Evolutionary conservation across 2,329 filamentous ascomycete species (phyloP), one percentile per base, ranked within the genome.

Genomic region (Apiospora arundinis): DNA sequence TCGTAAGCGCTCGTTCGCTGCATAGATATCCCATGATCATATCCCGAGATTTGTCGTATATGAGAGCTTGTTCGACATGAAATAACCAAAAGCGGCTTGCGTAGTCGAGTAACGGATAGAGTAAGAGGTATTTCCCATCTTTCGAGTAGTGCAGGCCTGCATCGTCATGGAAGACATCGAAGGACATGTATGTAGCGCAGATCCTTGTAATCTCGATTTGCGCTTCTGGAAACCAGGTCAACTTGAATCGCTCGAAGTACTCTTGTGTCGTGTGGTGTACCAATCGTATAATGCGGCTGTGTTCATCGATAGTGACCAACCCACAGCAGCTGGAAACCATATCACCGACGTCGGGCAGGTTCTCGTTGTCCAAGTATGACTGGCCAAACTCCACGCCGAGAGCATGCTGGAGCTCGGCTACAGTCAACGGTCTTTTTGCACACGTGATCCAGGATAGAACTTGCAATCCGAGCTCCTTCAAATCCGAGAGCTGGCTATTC

Each of bases 241-340:
- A 46, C 14, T 70, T 63, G 0, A 73, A 81, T 16, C 72, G 67
- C 23, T 82, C 77, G 56, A 87, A 81, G 73, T 84, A 87, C 49
- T 86, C 80, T 56, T 86, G 82, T 1, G 84, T 78, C 0, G 85
- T 86, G 70, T 84, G 83, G 72, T 87, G 85, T 2, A 85, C 82
- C 0, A 87, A 73, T 3, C 83, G 79, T 14, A 86, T 76, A 37
- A 82, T 76, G 25, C 76, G 66, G 67, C 78, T 85, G 56, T 82
- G 73, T 63, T 81, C 71, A 46, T 86, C 83, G 2, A 84, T 49
- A 0, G 79, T 82, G 2, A 87, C 80, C 11, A 87, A 69, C 0
- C 85, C 84, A 44, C 79, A 80, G 71, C 84, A 87, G 1, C 78
- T 76, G 4, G 81, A 81, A 0, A 84, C 71, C 1, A 85, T 71